Conservation (phyloP, 1,284 basidiomycete genomes). For the Heterobasidion irregulare region DNA sequence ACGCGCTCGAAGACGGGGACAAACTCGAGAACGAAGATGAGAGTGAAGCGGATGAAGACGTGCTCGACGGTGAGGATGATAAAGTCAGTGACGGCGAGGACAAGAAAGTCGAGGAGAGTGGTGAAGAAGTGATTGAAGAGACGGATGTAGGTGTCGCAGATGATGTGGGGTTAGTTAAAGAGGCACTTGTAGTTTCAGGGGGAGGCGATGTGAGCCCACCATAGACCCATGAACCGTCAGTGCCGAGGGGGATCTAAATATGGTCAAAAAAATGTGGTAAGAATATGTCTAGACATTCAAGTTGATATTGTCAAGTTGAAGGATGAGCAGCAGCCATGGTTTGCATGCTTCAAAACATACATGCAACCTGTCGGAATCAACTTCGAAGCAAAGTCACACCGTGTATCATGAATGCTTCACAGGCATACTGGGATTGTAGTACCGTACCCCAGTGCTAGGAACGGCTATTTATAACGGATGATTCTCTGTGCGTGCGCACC, state of each 20-base stretch:
- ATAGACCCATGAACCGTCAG: slow-evolving; percentile 50
- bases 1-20: slow-evolving; percentile 11
- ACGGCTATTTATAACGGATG: too few species aligned
- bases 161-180: slow-evolving; percentile 7
- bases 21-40: slow-evolving; percentile 10
- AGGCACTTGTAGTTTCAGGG: slow-evolving; percentile 15
- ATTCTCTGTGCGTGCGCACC: too few species aligned
- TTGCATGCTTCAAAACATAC: too few species aligned
- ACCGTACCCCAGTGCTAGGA: too few species aligned
- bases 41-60: slow-evolving; percentile 9
- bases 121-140: slow-evolving; percentile 9
- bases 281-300: not conserved
- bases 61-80: slow-evolving; percentile 7
- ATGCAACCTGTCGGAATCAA: too few species aligned
- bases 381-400: too few species aligned
- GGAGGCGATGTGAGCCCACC: slow-evolving; percentile 52
- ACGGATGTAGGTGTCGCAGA: slow-evolving; percentile 18
- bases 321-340: too few species aligned
- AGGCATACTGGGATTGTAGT: too few species aligned
- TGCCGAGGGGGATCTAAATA: slow-evolving; percentile 57
- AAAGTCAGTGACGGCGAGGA: not conserved
- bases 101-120: slow-evolving; percentile 1
- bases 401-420: too few species aligned
- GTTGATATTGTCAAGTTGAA: too few species aligned
- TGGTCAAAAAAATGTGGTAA: not conserved